Evolutionary conservation across 495 filamentous ascomycete species (phyloP), one percentile per base, ranked within the genome.

Genomic region (Hypoxylon subgilvum): DNA sequence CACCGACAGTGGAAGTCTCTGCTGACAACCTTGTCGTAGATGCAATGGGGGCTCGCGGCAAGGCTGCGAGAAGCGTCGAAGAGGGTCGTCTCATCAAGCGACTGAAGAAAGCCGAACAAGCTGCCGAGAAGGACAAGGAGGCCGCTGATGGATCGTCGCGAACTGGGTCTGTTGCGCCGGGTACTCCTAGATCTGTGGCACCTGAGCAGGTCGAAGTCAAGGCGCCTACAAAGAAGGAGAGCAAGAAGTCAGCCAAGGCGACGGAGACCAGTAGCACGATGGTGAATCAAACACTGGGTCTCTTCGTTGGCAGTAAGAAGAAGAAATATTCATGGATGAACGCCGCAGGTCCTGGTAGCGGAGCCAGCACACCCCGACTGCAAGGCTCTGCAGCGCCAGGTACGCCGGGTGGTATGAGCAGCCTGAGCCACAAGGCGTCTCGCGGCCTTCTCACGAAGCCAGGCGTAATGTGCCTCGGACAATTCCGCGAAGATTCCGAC

Each of bases 251-350:
- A n/a, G 75, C 75, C 0, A 81, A 79, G 46, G 63, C 76, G 2
- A 76, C 79, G 5, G 81, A 84, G 52, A 76, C 73, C n/a, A 82
- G 74, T 63, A 82, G 81, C 38, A 77, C 77, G 2, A 79, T 72
- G 12, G 82, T 83, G 1, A 86, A 86, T 47, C 63, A 69, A 10
- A 86, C 84, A 0, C 73, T 82, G 21, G 77, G 72, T 55, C 72
- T 79, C 44, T 79, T 86, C 60, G 72, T 78, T 22, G 77, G 76
- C 38, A 77, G 81, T 12, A 78, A 79, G 45, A 81, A 77, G 46
- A 80, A 81, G 61, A 83, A 81, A 43, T 86, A 86, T 42, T 75
- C 76, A 12, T 86, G 84, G 84, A 83, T 86, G 83, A 82, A 16
- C 12, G 52, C 70, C n/a, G 71, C 72, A 22, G 65, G 67, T 14